Evolutionary conservation across 352 stramenopile genomes (phyloP), one percentile per base, ranked within the genome.

Genomic region (Globisporangium solare): DNA sequence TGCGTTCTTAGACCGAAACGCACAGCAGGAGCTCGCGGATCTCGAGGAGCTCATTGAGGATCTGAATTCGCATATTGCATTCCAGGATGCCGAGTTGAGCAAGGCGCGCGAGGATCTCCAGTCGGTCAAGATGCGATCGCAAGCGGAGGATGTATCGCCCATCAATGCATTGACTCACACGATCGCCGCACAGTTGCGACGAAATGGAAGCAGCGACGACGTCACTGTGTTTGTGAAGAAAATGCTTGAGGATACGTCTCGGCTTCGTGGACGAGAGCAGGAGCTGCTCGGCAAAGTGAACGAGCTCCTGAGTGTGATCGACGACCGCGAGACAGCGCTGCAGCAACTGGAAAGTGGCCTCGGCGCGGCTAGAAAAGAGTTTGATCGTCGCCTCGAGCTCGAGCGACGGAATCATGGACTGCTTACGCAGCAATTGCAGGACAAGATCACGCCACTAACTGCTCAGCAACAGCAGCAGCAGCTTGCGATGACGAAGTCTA

Each of bases 11-110:
- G 76, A 92, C 39, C 60, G 61, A 2, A 79, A 86, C 8, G 73
- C 71, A 5, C 75, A 89, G 41, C 78, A 94, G 46, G 84, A 94
- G 53, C 56, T 88, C 0, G 56, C 66, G 3, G 82, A 90, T 63
- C 59, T 94, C 0, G 78, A 90, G 22, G 79, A 92, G 53, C 58
- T 92, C 17, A 77, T 94, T 6, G 76, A 89, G 17, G 84, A 94
- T 56, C 60, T 92, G 41, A 81, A 79, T 24, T 94, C 84, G 3
- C 84, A 92, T 52, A 90, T 94, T 27, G 67, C 78, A 6, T 94
- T 94, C 56, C 84, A 94, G 51, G 84, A 94, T 51, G 68, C 79
- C 0, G 78, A 94, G 58, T 55, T 94, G 18, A 60, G 60, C 17
- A 50, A 71, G 32, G 79, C 82, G 5, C 61, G 77, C 2, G 74